Base-by-base conservation (phyloP, 306 rosid genomes). In the Cicer cuneatum region DNA sequence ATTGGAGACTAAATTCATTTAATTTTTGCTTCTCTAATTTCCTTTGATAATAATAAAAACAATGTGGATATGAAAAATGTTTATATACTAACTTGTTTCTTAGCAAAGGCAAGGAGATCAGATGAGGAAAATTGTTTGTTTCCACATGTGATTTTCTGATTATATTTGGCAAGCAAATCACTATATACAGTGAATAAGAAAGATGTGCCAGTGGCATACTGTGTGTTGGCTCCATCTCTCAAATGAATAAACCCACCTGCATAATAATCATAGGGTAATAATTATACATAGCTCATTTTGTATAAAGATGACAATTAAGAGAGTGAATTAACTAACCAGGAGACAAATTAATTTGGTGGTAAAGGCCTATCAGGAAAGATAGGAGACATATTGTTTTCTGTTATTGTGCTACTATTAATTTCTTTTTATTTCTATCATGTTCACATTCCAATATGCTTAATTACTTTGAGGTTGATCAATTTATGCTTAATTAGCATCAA, bases 191-290 rank as follows among this genome's bases (percentile, higher is more conserved):
- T 33, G 14, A 94, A 84, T 63, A 94, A 57, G 58, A 83, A 51
- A 38, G 98, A 73, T 1, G 89, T 81, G 65, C 89, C 80, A 0
- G 98, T 87, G 7, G 84, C 96, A 62, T 94, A 94, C 1, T 94
- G 98, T 10, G 90, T 78, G 82, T 91, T 94, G 47, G 98, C 98
- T 10, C 98, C 98, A 71, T 88, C 93, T 86, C 98, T 80, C 74
- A 88, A 14, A 82, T 91, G 91, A 78, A 94, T 7, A 60, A 86
- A 52, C 4, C 98, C 97, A 62, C 91, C 91, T 88, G 57, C 70
- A 78, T 58, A 58, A 58, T 10, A 18, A 9, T 7, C 49, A 54
- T 52, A 15, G n/a, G 10, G 5, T n/a, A 12, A 29, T 10, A 2
- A 29, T 33, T 33, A 29, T 59, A 29, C 18, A 59, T n/a, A n/a